Base-by-base conservation (phyloP, 805 yeast genomes). In the Ogataea henricii region DNA sequence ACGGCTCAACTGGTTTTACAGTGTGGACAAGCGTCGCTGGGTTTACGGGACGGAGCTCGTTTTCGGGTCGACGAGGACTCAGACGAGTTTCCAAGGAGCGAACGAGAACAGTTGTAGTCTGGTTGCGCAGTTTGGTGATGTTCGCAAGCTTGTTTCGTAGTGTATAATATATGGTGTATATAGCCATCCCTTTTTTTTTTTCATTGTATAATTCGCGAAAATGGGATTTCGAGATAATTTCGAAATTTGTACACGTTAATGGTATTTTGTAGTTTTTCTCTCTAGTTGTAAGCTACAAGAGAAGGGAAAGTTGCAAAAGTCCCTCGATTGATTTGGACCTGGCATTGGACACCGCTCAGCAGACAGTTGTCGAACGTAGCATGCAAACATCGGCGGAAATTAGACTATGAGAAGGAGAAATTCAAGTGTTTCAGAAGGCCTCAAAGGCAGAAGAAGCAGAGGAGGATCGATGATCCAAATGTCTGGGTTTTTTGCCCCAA, bases 391-490 rank as follows among this genome's bases (percentile, higher is more conserved):
- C 10, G 26, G 12, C 12, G 7, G 12, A 8, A 5, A n/a, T 7
- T 4, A 6, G 7, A 23, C 12, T 9, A 45, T 49, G 51, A 53
- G 57, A 46, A 51, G 60, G 49, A 52, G 63, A 39, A 49, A 48
- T n/a, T 60, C 58, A 4, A 61, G 58, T 27, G 50, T 57, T 30
- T 53, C 56, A 13, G 62, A 60, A 20, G 29, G 51, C 12, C 43
- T 49, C 22, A 51, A 46, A 22, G 53, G 58, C 16, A 51, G 63
- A 44, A 71, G 65, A 47, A 71, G 74, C 6, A 70, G 89, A 58
- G 74, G 83, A 46, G 76, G 78, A 49, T 83, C 90, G 2, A 76
- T 83, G 51, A 89, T 84, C 1, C 81, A 81, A 43, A 66, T 70
- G 25, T 82, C 84, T 40, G 89, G 89, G 0, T 64, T 74, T 37